Evolutionary conservation across 129 eudicot genomes (phyloP), one percentile per base, ranked within the genome.

Genomic region (Centaurea solstitialis): DNA sequence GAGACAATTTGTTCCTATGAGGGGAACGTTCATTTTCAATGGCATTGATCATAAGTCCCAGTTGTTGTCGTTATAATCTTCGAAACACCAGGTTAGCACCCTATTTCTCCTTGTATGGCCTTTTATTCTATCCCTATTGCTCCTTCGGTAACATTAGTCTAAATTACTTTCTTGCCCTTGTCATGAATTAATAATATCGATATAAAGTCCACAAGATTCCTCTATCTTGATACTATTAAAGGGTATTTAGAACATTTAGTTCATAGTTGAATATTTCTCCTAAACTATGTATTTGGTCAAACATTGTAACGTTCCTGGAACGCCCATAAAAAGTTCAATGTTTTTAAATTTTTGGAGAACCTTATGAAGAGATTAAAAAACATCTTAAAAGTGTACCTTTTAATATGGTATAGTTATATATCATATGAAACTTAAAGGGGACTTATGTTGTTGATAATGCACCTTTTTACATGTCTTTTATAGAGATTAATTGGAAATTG

Each of bases 21-120:
- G 84, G 43, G 99, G 99, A 76, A 95, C 97, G 69, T 95, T 95
- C 78, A 88, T 95, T 86, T 90, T 95, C 85, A 92, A 92, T 57
- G 99, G 97, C 80, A 86, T 95, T 10, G 97, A 95, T 83, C 99
- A 89, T 89, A 95, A 91, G 73, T 95, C 99, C 59, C 99, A 92
- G 73, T 73, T 95, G 80, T 72, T 94, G 81, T 83, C 78, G 0
- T 85, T 94, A 53, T 94, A 81, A 81, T 72, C 70, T 70, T 41
- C 40, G 15, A 72, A 59, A 47, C 18, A 11, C 73, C 57, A 68
- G 80, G 85, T 80, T 76, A 70, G 74, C 81, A 71, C 50, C n/a
- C 5, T 62, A 41, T 41, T 18, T 30, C 72, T 24, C 28, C 24
- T 53, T 37, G 9, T 64, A 57, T 5, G 65, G 9, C 23, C n/a